Percentiles rank a stretch among this genome's conserved stretches.
phyloP scores from a whole-genome alignment of 192 early-diverging fungal genomes.

The Coemansia sp. region DNA sequence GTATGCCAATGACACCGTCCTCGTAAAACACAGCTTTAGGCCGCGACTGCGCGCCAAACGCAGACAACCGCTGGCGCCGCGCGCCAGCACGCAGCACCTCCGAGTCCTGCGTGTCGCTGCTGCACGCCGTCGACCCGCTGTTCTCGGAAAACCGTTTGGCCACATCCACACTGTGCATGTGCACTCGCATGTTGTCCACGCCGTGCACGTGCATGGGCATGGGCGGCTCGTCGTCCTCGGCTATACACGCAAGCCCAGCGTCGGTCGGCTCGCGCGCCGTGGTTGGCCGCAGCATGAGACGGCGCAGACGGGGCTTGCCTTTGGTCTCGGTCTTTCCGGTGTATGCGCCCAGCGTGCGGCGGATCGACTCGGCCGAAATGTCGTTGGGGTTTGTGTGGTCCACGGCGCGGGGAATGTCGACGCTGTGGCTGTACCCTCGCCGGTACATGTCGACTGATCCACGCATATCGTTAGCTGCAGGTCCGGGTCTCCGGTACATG shows the following conservation, averaged over 20 bases:
- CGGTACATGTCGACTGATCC: slow-evolving; percentile 21
- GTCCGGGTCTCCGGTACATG: background rate
- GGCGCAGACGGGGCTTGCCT: slow-evolving; percentile 35
- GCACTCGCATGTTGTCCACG: background rate
- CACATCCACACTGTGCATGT: background rate
- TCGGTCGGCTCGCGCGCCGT: slow-evolving; percentile 7
- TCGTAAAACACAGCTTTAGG: slow-evolving; percentile 27
- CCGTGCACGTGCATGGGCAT: background rate
- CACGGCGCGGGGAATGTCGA: slow-evolving; percentile 29
- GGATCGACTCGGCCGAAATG: slow-evolving; percentile 34
- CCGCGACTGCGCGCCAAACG: slow-evolving; percentile 8
- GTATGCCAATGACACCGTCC: slow-evolving; percentile 4
- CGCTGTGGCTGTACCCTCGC: slow-evolving; percentile 28
- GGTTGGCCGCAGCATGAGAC: slow-evolving; percentile 29
- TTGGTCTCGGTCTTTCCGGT: slow-evolving; percentile 23
- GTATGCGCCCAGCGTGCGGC: slow-evolving; percentile 28
- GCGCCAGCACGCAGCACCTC: slow-evolving; percentile 5
- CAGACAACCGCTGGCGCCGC: slow-evolving; percentile 2
- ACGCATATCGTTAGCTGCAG: background rate
- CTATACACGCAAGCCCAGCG: slow-evolving; percentile 27
- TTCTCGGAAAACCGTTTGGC: slow-evolving; percentile 53
- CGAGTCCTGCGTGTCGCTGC: slow-evolving; percentile 30
- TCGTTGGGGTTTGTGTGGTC: slow-evolving; percentile 23
- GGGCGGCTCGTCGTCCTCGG: slow-evolving; percentile 47
- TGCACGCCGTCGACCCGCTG: slow-evolving; percentile 46